Conservation (phyloP, 371 early-diverging fungal species). For the Circinella umbellata region DNA sequence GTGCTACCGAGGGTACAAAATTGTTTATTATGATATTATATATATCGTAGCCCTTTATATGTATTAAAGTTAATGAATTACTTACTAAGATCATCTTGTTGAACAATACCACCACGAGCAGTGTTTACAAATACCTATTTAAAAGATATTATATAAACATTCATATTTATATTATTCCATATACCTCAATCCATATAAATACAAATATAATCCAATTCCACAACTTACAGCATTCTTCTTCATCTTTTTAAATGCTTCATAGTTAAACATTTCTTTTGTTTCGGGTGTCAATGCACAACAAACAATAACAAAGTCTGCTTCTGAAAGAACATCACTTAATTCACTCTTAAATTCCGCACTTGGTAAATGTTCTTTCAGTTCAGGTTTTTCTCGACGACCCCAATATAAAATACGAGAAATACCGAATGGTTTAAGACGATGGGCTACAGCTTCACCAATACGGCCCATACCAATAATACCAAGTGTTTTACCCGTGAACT, state of each 20-base stretch:
- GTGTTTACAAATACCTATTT: slow-evolving; percentile 78
- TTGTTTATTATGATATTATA: neutral
- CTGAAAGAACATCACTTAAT: slow-evolving; percentile 59
- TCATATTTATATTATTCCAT: no score
- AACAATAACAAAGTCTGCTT: slow-evolving; percentile 76
- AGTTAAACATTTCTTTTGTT: slow-evolving; percentile 76
- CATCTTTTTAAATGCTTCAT: slow-evolving; percentile 70
- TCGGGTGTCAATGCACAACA: slow-evolving; percentile 75
- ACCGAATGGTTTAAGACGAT: slow-evolving; percentile 75
- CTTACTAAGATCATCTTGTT: slow-evolving; percentile 72
- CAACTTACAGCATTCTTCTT: slow-evolving; percentile 61
- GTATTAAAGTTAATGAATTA: no score
- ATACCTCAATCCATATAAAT: neutral
- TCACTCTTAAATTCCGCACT: slow-evolving; percentile 47
- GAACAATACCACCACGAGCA: slow-evolving; percentile 80
- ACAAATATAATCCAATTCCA: no score
- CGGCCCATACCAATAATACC: slow-evolving; percentile 89
- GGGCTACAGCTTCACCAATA: slow-evolving; percentile 80
- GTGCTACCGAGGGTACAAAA: slow-evolving; percentile 27
- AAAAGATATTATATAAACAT: neutral
- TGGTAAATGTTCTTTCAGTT: slow-evolving; percentile 25
- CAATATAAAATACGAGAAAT: slow-evolving; percentile 60
- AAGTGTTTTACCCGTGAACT: slow-evolving; percentile 77
- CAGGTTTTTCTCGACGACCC: slow-evolving; percentile 50
- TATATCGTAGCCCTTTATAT: neutral